A percentile compares a stretch with the other conserved stretches of the same genome.
Evolutionary conservation across 352 stramenopile species (phyloP).

Genomic region (Aphanomyces stellatus): DNA sequence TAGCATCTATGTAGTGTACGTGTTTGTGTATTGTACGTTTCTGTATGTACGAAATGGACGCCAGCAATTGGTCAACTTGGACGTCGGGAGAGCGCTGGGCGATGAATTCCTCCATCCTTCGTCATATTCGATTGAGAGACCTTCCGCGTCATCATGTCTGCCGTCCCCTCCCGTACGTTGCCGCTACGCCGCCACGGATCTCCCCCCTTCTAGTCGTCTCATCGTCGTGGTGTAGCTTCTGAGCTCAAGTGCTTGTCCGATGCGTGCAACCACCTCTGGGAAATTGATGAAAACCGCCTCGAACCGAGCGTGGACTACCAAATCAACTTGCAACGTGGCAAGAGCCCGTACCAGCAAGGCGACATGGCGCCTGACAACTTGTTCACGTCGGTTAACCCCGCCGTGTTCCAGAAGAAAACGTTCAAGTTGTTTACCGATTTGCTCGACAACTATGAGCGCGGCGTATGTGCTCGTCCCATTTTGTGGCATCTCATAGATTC

Average conservation of each 20-base stretch:
- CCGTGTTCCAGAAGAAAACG: slow-evolving; percentile 84
- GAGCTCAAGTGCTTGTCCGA: slow-evolving; percentile 43
- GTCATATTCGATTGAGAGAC: neutral
- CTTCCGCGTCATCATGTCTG: slow-evolving; percentile 29
- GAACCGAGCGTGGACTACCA: slow-evolving; percentile 85
- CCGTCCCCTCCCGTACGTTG: slow-evolving; percentile 37
- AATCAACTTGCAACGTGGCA: slow-evolving; percentile 91
- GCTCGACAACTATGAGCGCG: slow-evolving; percentile 85
- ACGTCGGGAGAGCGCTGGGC: neutral
- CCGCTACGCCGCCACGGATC: no score
- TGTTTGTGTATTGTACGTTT: no score
- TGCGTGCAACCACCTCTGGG: slow-evolving; percentile 87
- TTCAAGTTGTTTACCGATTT: slow-evolving; percentile 86
- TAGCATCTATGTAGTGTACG: no score
- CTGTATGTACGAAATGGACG: no score
- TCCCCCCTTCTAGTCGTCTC: no score
- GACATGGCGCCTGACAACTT: slow-evolving; percentile 85
- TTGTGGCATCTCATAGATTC: neutral
- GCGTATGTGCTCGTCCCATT: slow-evolving; percentile 26
- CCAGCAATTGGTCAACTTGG: neutral
- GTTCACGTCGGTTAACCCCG: slow-evolving; percentile 84
- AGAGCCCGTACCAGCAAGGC: slow-evolving; percentile 81
- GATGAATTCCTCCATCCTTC: no score
- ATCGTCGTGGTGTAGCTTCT: slow-evolving; percentile 35
- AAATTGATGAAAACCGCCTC: slow-evolving; percentile 87